Evolutionary conservation across 208 protist genomes (phyloP).

Genomic region (Leishmania tarentolae): DNA sequence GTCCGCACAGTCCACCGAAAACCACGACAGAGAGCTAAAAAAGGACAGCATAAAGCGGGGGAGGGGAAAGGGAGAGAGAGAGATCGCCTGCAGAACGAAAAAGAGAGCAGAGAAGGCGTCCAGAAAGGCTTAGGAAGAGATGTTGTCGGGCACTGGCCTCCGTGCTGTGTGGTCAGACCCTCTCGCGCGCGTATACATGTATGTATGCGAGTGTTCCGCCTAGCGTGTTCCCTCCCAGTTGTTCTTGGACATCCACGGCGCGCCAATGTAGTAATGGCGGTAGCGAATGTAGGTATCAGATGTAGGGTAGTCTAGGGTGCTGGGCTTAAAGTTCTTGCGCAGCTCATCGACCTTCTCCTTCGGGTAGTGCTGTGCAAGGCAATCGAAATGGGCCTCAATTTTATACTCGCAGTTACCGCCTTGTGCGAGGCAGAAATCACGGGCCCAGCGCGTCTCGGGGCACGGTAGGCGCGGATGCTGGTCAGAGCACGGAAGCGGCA

Average conservation of each 20-base stretch:
- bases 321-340: slow-evolving; percentile 84
- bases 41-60: not conserved
- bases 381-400: slow-evolving; percentile 93
- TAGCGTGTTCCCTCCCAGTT: slow-evolving; percentile 76
- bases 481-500: slow-evolving; percentile 82
- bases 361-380: slow-evolving; percentile 85
- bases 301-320: slow-evolving; percentile 85
- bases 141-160: not conserved
- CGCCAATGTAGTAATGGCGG: slow-evolving; percentile 78
- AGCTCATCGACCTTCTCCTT: slow-evolving; percentile 79
- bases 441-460: slow-evolving; percentile 81
- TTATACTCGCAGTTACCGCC: slow-evolving; percentile 91
- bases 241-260: slow-evolving; percentile 75
- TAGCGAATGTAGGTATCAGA: slow-evolving; percentile 88
- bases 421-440: slow-evolving; percentile 85
- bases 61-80: not conserved
- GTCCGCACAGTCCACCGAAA: too few species aligned
- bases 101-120: not conserved
- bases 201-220: not conserved
- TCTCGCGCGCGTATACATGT: not conserved
- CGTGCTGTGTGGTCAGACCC: not conserved
- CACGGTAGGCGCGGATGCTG: slow-evolving; percentile 81
- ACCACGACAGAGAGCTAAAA: not conserved
- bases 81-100: not conserved
- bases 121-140: not conserved